Evolutionary conservation across 768 basidiomycete genomes (phyloP).

Genomic region (Terana coerulea): DNA sequence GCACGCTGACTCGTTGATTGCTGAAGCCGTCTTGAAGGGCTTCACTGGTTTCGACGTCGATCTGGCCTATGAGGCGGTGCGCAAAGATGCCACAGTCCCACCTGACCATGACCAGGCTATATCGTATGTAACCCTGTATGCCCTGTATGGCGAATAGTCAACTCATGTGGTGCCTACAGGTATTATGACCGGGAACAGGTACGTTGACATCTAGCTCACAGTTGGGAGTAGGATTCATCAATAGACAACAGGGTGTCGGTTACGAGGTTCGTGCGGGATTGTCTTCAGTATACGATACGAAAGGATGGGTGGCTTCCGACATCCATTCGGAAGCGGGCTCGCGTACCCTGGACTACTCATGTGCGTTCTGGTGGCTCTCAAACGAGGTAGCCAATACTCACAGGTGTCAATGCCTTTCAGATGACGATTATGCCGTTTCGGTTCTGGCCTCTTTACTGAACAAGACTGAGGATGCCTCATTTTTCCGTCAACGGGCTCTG

Average conservation of each 20-base stretch:
- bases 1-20: slow-evolving; percentile 74
- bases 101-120: slow-evolving; percentile 52
- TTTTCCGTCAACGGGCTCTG: slow-evolving; percentile 55
- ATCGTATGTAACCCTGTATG: slow-evolving; percentile 33
- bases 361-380: slow-evolving; percentile 35
- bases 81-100: slow-evolving; percentile 65
- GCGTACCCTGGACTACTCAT: slow-evolving; percentile 75
- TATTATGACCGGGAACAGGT: slow-evolving; percentile 76
- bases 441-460: slow-evolving; percentile 54
- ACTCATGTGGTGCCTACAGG: slow-evolving; percentile 32
- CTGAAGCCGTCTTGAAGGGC: slow-evolving; percentile 67
- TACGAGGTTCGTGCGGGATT: slow-evolving; percentile 82
- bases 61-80: slow-evolving; percentile 67
- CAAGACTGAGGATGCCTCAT: slow-evolving; percentile 44
- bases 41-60: slow-evolving; percentile 57
- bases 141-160: too few species aligned
- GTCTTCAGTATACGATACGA: slow-evolving; percentile 58
- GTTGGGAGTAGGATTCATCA: too few species aligned
- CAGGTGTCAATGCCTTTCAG: too few species aligned
- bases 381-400: too few species aligned
- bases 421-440: slow-evolving; percentile 74
- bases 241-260: slow-evolving; percentile 51
- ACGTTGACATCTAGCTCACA: too few species aligned
- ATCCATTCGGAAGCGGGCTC: slow-evolving; percentile 78
- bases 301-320: slow-evolving; percentile 78